Evolutionary conservation across 2,329 filamentous ascomycete genomes (phyloP).

Genomic region (Aureobasidium musti): DNA sequence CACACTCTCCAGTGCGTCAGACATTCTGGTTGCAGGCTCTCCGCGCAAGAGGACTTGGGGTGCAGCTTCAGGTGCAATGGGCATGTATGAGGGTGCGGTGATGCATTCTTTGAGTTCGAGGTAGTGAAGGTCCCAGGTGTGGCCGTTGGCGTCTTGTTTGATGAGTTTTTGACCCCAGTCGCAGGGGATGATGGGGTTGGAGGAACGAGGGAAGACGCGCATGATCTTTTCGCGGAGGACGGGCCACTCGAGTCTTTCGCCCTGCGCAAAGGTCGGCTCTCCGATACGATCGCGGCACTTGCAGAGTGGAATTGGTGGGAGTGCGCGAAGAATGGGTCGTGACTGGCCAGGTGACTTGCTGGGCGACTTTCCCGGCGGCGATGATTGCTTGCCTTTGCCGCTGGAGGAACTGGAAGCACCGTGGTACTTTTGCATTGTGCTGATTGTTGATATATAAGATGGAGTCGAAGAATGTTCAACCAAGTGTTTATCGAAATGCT

Average conservation of each 20-base stretch:
- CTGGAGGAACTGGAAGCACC: background rate
- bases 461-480: background rate
- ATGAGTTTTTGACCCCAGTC: background rate
- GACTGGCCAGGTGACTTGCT: background rate
- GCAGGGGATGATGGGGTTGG: background rate
- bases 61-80: background rate
- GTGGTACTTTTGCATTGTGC: background rate
- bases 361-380: background rate
- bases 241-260: constrained; percentile 7
- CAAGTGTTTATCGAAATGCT: background rate
- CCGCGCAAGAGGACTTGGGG: background rate
- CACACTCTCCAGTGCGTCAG: background rate
- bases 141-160: background rate
- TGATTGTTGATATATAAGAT: background rate
- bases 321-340: background rate
- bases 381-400: background rate
- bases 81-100: background rate
- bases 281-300: background rate
- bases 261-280: background rate
- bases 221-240: background rate
- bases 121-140: background rate
- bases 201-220: constrained; percentile 4
- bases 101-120: constrained; percentile 3
- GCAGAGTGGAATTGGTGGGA: constrained; percentile 2
- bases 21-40: constrained; percentile 1